Evolutionary conservation across 2,329 filamentous ascomycete genomes (phyloP).

Genomic region (Cladophialophora immunda): DNA sequence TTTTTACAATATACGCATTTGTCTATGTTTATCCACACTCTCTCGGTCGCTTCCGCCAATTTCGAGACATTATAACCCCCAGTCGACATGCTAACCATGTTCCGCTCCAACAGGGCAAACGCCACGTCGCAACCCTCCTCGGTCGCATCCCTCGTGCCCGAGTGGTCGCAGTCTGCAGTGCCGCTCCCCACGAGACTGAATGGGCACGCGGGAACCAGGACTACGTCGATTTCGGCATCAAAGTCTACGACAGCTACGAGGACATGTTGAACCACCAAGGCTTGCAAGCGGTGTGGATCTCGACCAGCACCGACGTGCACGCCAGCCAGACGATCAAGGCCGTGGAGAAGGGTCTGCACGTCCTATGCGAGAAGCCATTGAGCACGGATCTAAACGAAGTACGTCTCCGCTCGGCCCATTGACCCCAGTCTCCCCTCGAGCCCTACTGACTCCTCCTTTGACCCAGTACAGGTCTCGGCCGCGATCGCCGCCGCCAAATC

Average conservation of each 20-base stretch:
- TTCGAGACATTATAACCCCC: background rate
- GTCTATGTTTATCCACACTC: too few relatives aligned
- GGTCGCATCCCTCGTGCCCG: constrained; percentile 57
- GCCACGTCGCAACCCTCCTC: constrained; percentile 61
- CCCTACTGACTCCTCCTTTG: background rate
- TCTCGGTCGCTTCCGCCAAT: constrained; percentile 57
- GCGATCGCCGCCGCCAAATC: constrained; percentile 61
- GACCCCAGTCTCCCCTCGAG: constrained; percentile 42
- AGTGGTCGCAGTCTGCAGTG: constrained; percentile 64
- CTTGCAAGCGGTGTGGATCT: constrained; percentile 64
- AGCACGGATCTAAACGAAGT: constrained; percentile 68
- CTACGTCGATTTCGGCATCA: constrained; percentile 69
- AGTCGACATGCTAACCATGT: background rate
- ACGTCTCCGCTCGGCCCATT: constrained; percentile 39
- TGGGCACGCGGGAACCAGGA: constrained; percentile 62
- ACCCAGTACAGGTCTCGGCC: constrained; percentile 41
- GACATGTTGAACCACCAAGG: constrained; percentile 64
- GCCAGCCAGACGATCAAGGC: constrained; percentile 66
- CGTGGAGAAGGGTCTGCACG: constrained; percentile 63
- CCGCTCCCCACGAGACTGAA: constrained; percentile 56
- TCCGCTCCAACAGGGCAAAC: constrained; percentile 49
- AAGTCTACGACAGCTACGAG: constrained; percentile 63
- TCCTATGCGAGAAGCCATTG: constrained; percentile 64
- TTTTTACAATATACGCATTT: too few relatives aligned
- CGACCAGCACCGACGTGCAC: constrained; percentile 64